Evolutionary conservation across 176 grass and related monocot species (phyloP), one percentile per base, ranked within the genome.

Genomic region (Stipa capillata): DNA sequence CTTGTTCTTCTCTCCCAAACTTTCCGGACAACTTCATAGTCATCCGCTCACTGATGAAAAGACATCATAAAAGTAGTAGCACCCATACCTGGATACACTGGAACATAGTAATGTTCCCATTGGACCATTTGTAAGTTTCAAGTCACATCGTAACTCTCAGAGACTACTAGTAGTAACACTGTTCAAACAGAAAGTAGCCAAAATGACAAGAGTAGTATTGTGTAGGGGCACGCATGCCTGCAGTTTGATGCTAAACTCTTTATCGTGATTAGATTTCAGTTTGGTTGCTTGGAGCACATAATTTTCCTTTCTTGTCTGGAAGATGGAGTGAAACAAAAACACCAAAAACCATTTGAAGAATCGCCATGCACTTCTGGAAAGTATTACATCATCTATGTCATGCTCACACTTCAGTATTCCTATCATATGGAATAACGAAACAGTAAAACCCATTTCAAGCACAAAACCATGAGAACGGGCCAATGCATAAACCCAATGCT

Each of bases 21-120:
- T 85, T 75, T 98, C 66, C 90, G 85, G 15, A 98, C 87, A 79
- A 98, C 92, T 82, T 98, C 95, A 77, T 98, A 98, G 73, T 94
- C 87, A 87, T 98, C 95, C 60, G 95, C 37, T 94, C 87, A 70
- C 95, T 98, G 89, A 71, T 36, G 47, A 61, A 89, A 33, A 85
- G 44, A 80, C 40, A 76, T 34, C 18, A 32, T 42, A 74, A n/a
- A n/a, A 20, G 13, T 88, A n/a, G n/a, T 24, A 88, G 58, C 55
- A 7, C 13, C 6, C 21, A 55, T 53, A 42, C 7, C 20, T 53
- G 27, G 18, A 37, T 55, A 21, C 3, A 31, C 18, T 72, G 21
- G 28, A 36, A 68, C 68, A 25, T 76, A 44, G 35, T 35, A 75
- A 45, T n/a, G 9, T 12, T 4, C 7, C 41, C 0, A 55, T 16